A percentile compares a stretch with the other conserved stretches of the same genome.
phyloP scores from a whole-genome alignment of 2,329 filamentous ascomycete genomes.

The Fonsecaea multimorphosa region DNA sequence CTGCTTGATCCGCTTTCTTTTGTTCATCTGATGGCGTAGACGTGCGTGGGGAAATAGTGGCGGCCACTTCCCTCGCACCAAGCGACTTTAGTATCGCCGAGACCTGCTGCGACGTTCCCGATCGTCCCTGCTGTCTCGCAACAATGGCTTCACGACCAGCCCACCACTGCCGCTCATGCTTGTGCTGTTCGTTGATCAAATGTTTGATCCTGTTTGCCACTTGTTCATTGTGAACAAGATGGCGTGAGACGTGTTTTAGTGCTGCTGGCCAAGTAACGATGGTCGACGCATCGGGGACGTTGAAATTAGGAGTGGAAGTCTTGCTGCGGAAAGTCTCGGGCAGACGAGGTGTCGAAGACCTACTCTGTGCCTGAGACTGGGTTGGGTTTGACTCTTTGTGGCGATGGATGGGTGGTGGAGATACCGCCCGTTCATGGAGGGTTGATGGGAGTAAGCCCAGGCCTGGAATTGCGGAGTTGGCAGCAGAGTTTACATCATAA shows the following conservation, averaged over 20 bases:
- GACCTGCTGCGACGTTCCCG: constrained; percentile 60
- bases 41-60: constrained; percentile 3
- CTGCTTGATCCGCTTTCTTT: constrained; percentile 54
- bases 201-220: constrained; percentile 56
- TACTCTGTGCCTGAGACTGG: constrained; percentile 1
- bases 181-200: constrained; percentile 68
- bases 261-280: constrained; percentile 61
- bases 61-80: constrained; percentile 33
- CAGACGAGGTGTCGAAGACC: neutral
- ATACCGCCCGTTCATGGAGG: constrained; percentile 17
- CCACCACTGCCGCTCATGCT: constrained; percentile 68
- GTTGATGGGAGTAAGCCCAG: constrained; percentile 26
- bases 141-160: constrained; percentile 59
- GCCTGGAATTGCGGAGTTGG: constrained; percentile 22
- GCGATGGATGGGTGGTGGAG: constrained; percentile 21
- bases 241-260: constrained; percentile 58
- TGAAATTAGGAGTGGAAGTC: constrained; percentile 25
- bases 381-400: constrained; percentile 14
- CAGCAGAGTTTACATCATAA: neutral
- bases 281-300: constrained; percentile 49
- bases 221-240: constrained; percentile 54
- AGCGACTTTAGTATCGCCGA: constrained; percentile 57
- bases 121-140: constrained; percentile 58
- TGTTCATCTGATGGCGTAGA: constrained; percentile 20
- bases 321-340: constrained; percentile 21